phyloP scores from a whole-genome alignment of 305 asterid species.

The Solanum hybrid region DNA sequence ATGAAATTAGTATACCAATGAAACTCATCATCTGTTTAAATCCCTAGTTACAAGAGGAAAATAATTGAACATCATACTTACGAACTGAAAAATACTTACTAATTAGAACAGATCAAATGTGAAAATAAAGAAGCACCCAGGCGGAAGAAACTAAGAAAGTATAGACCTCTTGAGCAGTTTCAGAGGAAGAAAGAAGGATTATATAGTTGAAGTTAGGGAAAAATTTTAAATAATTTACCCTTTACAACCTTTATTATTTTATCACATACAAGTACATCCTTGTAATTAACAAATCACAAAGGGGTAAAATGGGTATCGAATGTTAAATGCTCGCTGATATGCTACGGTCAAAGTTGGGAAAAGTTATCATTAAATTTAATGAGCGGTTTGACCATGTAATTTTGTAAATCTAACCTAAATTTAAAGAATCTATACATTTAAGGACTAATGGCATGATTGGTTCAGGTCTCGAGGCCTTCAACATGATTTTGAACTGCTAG shows the following conservation, averaged over 20 bases:
- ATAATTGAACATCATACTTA: neutral
- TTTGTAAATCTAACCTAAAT: neutral
- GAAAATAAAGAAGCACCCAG: neutral
- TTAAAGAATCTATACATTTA: neutral
- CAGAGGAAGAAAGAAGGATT: too few relatives aligned
- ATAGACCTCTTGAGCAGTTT: neutral
- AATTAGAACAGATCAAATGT: neutral
- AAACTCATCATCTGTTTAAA: neutral
- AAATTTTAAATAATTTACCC: neutral
- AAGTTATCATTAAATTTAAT: neutral
- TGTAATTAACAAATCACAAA: neutral
- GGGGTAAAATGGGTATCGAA: neutral
- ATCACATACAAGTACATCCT: neutral
- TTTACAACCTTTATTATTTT: neutral
- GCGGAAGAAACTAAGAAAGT: neutral
- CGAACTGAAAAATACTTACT: neutral
- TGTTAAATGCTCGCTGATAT: neutral
- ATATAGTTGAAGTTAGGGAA: neutral
- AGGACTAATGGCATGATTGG: neutral
- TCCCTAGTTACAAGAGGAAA: neutral
- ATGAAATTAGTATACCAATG: neutral
- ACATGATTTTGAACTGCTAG: neutral
- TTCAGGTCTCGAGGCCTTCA: neutral
- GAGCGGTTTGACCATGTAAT: neutral
- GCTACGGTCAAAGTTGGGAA: neutral